These are phyloP conservation scores for Ustilago cynodontis DNA, from an alignment of 1,284 basidiomycete genomes.

Conservation along the genomic window DNA sequence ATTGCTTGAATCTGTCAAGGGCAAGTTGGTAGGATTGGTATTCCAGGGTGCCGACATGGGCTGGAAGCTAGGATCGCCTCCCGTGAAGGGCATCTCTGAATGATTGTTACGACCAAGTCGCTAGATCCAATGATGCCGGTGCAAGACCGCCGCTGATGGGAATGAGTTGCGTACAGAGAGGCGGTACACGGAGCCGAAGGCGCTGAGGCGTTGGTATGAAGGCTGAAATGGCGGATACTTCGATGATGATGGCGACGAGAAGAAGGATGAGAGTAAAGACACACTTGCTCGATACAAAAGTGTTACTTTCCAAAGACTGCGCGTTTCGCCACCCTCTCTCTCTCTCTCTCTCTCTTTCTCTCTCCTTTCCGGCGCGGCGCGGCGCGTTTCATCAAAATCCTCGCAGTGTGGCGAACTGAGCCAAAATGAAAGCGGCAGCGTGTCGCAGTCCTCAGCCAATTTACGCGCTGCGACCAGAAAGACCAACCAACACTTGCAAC, in stretches of 20 bases:
- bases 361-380: constrained; percentile 11
- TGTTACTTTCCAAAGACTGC: constrained; percentile 33
- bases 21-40: not conserved
- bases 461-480: not conserved
- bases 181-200: too few species aligned
- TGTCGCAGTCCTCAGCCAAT: not conserved
- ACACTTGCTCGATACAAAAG: constrained; percentile 21
- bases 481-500: constrained; percentile 13
- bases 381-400: constrained; percentile 18
- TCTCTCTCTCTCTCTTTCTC: too few species aligned
- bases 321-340: constrained; percentile 42
- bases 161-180: too few species aligned
- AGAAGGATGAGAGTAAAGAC: constrained; percentile 7
- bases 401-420: constrained; percentile 22
- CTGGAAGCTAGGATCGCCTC: constrained; percentile 3
- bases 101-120: not conserved
- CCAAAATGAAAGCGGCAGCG: not conserved
- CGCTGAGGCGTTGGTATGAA: not conserved
- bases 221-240: not conserved
- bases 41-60: constrained; percentile 24
- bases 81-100: constrained; percentile 22
- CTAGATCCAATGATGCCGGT: not conserved
- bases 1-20: not conserved
- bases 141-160: too few species aligned
- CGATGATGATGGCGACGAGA: constrained; percentile 10